A percentile compares a stretch with the other conserved stretches of the same genome.
phyloP scores from a whole-genome alignment of 2,329 filamentous ascomycete species.

The Pseudopithomyces maydicus region DNA sequence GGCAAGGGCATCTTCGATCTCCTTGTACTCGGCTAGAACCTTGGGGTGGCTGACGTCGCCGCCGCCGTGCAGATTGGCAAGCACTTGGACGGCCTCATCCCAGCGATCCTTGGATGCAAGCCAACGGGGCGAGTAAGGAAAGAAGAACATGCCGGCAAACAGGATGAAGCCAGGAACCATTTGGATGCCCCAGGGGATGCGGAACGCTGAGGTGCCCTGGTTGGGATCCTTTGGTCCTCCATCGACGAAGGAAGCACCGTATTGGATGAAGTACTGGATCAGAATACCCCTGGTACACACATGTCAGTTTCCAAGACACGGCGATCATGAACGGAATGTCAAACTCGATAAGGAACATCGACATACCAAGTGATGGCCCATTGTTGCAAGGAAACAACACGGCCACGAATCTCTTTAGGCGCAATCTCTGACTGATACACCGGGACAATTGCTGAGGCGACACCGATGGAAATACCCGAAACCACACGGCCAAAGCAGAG shows the following conservation, averaged over 20 bases:
- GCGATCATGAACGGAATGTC: no score
- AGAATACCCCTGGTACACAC: conserved; percentile 62
- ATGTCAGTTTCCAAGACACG: conserved; percentile 16
- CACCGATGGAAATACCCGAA: conserved; percentile 84
- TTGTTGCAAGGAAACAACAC: conserved; percentile 69
- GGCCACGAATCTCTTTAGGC: conserved; percentile 54
- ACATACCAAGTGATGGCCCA: conserved; percentile 71
- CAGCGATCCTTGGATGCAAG: conserved; percentile 70
- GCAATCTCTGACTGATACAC: conserved; percentile 90
- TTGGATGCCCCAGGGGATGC: conserved; percentile 51
- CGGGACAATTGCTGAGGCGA: conserved; percentile 88
- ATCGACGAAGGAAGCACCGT: conserved; percentile 63
- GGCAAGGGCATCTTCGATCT: conserved; percentile 61
- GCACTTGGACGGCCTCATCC: conserved; percentile 64
- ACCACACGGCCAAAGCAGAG: conserved; percentile 68
- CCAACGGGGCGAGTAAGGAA: conserved; percentile 66
- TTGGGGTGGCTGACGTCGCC: conserved; percentile 62
- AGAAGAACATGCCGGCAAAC: conserved; percentile 48
- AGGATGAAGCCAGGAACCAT: conserved; percentile 48
- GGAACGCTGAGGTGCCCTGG: conserved; percentile 51
- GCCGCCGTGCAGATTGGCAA: conserved; percentile 61
- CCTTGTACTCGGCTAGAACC: conserved; percentile 67
- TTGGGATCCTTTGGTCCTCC: conserved; percentile 46
- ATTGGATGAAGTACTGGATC: conserved; percentile 70
- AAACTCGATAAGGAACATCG: neutral